phyloP scores from a whole-genome alignment of 139 green algal species.

The Penium margaritaceum region DNA sequence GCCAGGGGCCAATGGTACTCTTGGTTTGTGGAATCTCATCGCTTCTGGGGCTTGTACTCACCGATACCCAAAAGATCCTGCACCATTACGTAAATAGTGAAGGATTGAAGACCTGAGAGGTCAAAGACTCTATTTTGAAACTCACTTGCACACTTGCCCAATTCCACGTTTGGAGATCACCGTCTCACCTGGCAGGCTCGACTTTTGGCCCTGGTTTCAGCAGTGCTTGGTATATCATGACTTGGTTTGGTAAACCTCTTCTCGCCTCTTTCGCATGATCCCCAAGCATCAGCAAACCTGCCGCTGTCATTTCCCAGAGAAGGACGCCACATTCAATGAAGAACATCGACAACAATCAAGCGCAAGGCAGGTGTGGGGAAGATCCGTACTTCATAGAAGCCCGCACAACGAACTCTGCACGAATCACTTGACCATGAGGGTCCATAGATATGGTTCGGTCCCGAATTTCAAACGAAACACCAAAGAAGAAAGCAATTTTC shows the following conservation, averaged over 20 bases:
- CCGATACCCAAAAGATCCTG: slow-evolving; percentile 6
- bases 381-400: slow-evolving; percentile 16
- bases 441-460: slow-evolving; percentile 1
- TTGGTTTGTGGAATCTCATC: too few relatives aligned
- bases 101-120: too few relatives aligned
- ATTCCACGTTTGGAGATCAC: too few relatives aligned
- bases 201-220: slow-evolving; percentile 29
- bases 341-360: not conserved
- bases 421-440: not conserved
- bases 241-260: slow-evolving; percentile 27
- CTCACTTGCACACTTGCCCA: too few relatives aligned
- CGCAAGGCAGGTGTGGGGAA: not conserved
- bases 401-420: slow-evolving; percentile 16
- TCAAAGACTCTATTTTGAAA: too few relatives aligned
- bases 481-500: slow-evolving; percentile 31
- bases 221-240: slow-evolving; percentile 27
- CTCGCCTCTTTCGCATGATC: slow-evolving; percentile 25
- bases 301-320: too few relatives aligned
- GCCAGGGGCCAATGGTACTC: too few relatives aligned
- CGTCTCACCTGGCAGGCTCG: slow-evolving; percentile 25
- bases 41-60: slow-evolving; percentile 5
- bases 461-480: slow-evolving; percentile 22
- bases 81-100: too few relatives aligned
- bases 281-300: slow-evolving; percentile 16
- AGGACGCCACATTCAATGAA: not conserved